Conservation (phyloP, 129 eudicot genomes). For the Centrapalus pauciflorus region DNA sequence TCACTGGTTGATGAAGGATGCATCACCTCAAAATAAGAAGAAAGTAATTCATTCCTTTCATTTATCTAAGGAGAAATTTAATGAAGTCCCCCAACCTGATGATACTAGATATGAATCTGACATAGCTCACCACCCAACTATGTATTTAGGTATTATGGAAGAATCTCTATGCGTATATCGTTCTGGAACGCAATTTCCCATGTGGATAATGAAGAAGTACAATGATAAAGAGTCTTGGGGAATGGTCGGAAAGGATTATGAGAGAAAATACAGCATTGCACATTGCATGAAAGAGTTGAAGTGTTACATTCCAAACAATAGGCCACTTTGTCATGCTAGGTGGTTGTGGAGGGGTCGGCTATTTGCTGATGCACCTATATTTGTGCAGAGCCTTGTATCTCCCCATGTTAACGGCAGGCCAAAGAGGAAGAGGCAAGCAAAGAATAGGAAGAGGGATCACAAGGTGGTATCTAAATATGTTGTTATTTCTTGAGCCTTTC, state of each 20-base stretch:
- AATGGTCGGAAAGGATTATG: background rate
- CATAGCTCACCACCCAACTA: background rate
- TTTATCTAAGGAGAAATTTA: constrained; percentile 11
- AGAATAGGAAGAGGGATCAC: background rate
- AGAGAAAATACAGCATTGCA: background rate
- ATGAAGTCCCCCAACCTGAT: background rate
- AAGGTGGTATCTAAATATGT: background rate
- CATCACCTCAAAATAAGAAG: background rate
- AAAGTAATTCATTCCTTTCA: constrained; percentile 7
- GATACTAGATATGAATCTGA: background rate
- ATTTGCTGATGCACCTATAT: background rate
- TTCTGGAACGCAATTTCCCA: background rate
- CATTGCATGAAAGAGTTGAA: background rate
- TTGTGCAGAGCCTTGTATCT: constrained; percentile 3
- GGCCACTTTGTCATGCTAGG: constrained; percentile 1
- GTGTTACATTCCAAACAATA: background rate
- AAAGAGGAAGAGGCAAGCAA: too few relatives aligned
- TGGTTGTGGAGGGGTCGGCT: background rate
- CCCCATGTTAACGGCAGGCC: background rate
- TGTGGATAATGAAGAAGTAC: constrained; percentile 22
- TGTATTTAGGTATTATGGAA: constrained; percentile 5
- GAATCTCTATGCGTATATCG: constrained; percentile 7
- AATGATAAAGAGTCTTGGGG: constrained; percentile 20
- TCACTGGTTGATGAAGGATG: constrained; percentile 11
- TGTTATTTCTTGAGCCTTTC: background rate